A percentile compares a stretch with the other conserved stretches of the same genome.
Evolutionary conservation across 2,329 filamentous ascomycete species (phyloP).

Genomic region (Pleomassaria siparia): DNA sequence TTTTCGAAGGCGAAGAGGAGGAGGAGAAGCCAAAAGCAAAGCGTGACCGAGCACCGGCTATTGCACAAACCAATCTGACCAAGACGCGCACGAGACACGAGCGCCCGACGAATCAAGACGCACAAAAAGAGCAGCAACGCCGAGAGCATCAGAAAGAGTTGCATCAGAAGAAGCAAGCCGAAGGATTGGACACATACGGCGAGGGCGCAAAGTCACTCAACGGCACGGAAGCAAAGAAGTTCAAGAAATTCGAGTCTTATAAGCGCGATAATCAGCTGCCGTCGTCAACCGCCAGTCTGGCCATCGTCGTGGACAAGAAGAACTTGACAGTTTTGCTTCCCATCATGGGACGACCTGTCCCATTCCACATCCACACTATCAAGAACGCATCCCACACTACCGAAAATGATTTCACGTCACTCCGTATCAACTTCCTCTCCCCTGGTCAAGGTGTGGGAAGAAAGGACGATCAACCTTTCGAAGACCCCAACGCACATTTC

Average conservation of each 20-base stretch:
- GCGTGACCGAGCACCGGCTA: conserved; percentile 81
- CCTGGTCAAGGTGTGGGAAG: conserved; percentile 95
- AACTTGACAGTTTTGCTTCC: conserved; percentile 88
- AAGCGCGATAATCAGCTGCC: conserved; percentile 97
- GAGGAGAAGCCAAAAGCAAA: conserved; percentile 83
- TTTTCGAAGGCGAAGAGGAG: conserved; percentile 94
- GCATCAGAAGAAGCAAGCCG: conserved; percentile 82
- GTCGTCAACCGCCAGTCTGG: conserved; percentile 75
- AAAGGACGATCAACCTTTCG: conserved; percentile 97
- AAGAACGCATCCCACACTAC: conserved; percentile 99
- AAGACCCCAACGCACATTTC: conserved; percentile 94
- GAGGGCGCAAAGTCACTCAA: conserved; percentile 83
- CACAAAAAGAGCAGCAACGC: conserved; percentile 83
- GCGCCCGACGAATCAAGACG: conserved; percentile 81
- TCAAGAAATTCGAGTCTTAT: conserved; percentile 98
- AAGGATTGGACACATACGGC: conserved; percentile 81
- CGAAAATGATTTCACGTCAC: conserved; percentile 88
- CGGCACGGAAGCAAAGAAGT: conserved; percentile 93
- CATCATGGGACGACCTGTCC: conserved; percentile 95
- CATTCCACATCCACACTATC: conserved; percentile 97
- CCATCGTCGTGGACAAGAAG: conserved; percentile 88
- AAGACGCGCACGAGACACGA: conserved; percentile 91
- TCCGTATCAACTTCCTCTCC: conserved; percentile 96
- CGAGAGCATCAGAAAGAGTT: conserved; percentile 91
- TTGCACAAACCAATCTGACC: conserved; percentile 93